Evolutionary conservation across 176 grass and related monocot genomes (phyloP).

Genomic region (Stipa capillata): DNA sequence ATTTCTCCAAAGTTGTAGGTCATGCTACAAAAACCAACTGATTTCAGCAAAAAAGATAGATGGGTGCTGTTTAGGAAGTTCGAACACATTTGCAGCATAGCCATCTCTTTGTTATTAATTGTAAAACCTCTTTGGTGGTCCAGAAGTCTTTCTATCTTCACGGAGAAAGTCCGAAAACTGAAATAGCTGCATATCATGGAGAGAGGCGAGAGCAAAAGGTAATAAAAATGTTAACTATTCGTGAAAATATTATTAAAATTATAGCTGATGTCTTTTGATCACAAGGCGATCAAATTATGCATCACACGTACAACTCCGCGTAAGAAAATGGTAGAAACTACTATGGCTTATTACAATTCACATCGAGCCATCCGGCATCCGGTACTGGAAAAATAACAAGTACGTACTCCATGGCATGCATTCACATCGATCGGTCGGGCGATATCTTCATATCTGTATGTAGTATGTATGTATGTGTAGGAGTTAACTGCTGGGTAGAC

Average conservation of each 20-base stretch:
- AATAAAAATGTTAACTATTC: conserved; percentile 7
- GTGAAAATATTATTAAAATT: conserved; percentile 16
- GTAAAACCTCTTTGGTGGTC: too few species aligned
- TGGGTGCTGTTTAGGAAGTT: too few species aligned
- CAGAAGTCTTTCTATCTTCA: too few species aligned
- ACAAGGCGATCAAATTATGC: conserved; percentile 28
- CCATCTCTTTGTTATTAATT: too few species aligned
- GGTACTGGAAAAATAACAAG: neutral
- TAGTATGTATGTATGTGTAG: neutral
- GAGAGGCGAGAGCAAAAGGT: neutral
- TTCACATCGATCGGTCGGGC: neutral
- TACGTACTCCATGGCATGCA: neutral
- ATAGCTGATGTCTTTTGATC: conserved; percentile 32
- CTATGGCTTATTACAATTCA: conserved; percentile 11
- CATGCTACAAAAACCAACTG: too few species aligned
- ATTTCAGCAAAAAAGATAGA: too few species aligned
- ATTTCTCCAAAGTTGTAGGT: too few species aligned
- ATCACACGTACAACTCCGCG: conserved; percentile 16
- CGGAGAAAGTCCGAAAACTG: too few species aligned
- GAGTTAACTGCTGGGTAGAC: neutral
- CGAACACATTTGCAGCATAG: too few species aligned
- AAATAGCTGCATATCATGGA: too few species aligned
- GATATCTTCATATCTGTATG: neutral
- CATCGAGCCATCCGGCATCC: conserved; percentile 10
- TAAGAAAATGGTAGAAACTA: conserved; percentile 20